Base-by-base conservation (phyloP, 1,284 basidiomycete genomes). In the Ceratobasidium sp. region DNA sequence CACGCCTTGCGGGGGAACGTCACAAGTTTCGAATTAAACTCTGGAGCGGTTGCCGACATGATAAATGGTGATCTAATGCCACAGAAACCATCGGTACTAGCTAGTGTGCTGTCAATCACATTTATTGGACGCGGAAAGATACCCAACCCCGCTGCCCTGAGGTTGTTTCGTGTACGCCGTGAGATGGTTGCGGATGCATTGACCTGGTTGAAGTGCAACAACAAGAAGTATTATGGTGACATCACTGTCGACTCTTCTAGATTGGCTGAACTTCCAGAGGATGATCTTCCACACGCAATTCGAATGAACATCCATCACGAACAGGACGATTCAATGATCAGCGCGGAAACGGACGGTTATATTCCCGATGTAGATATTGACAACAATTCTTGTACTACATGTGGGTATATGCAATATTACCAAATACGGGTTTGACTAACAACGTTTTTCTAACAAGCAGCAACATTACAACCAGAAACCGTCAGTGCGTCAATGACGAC, bases 1-100 rank as follows among this genome's bases (percentile, higher is more conserved):
- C 71, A 61, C 2, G 81, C 73, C 0, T 75, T 83, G 72, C 73
- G 77, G 21, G 83, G 82, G 0, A 84, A 78, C 50, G 80, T 84
- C 2, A 80, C 70, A 16, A 79, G 79, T 9, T 83, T 79, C 69
- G 62, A 75, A 1, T 75, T 81, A 0, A 78, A 82, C 59, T 67
- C 66, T 0, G 46, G 73, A 0, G 78, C 75, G 0, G 77, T 83
- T 2, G 70, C 73, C 0, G 38, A 66, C 8, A 82, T 84, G 80
- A 6, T 82, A 0, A 71, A 76, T 5, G 81, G 81, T 0, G 67
- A 78, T 6, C 43, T 81, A 2, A 78, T 84, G 79, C 83, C 83
- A 14, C 77, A 74, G 13, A 78, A 63, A 4, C 76, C 77, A 0
- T 32, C 21, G 0, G 73, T 83, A 0, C 76, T 84, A 6, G 75